Base-by-base conservation (phyloP, 2,329 filamentous ascomycete species). In the Plectosphaerella sp. region DNA sequence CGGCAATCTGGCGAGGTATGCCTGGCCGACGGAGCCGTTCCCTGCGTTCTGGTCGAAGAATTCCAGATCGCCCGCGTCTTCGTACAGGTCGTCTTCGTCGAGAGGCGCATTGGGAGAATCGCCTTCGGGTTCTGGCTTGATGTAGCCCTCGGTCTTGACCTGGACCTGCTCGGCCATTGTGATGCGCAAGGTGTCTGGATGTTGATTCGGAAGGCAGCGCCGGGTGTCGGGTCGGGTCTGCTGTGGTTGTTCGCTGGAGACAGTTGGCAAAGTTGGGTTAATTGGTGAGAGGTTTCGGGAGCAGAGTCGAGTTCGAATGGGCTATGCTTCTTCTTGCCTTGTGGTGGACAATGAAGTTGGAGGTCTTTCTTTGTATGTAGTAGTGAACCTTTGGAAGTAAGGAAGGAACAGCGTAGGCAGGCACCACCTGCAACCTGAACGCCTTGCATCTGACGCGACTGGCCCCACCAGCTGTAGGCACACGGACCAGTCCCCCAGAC, bases 1-100 rank as follows among this genome's bases (percentile, higher is more conserved):
- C 18, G 91, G 91, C 43, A 96, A 77, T 58, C 89, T 87, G 49
- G 89, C 86, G 48, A 96, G 77, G 75, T 90, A 95, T 16, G 56
- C 56, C 43, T 58, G 56, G 14, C 52, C 54, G 28, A 58, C 57
- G n/a, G 54, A 45, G 41, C 54, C 54, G 15, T 54, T 49, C 16
- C 52, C 52, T 42, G 48, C 53, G 54, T 69, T 68, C 52, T 72
- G 71, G 53, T 77, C 74, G 58, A 76, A 82, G 61, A 83, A 83
- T 50, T 79, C 76, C 47, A 82, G 74, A 57, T 83, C 80, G 54
- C 77, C 77, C 7, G 79, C 79, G 59, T 79, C 76, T 60, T 78
- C 73, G 63, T 89, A 89, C 52, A 88, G 74, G 58, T 89, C 87
- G 46, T 89, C 86, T 48, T 89, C 87, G 42, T 75, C 75, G 43